Evolutionary conservation across 495 filamentous ascomycete species (phyloP), one percentile per base, ranked within the genome.

Genomic region (Aspergillus biplanus): DNA sequence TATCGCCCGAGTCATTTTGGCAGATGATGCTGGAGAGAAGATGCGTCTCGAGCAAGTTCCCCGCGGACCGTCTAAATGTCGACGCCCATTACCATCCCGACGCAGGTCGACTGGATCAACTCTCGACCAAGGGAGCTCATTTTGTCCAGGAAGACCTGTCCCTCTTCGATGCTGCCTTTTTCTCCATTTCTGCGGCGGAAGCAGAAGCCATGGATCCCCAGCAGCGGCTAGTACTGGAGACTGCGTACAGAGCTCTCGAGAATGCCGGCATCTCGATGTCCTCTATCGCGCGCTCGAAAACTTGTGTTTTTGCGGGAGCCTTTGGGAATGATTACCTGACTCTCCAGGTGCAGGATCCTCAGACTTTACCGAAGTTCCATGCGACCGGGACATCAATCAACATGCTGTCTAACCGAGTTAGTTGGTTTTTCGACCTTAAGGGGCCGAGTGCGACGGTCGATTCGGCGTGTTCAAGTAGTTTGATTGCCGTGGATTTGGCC

Each of bases 161-260:
- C 2, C 21, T 39, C 2, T 64, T 59, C 21, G 62, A 64, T 11
- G 39, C 50, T 5, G 8, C 18, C 7, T 64, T 64, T 56, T 64
- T 64, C 32, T 13, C 21, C 8, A 64, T 64, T 37, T 59, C 50
- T 21, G 37, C 50, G 8, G 48, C 32, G 1, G 56, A 64, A 32
- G 62, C 62, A 27, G 54, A 21, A 6, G 15, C 50, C 13, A 59
- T 64, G 56, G 62, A 64, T 16, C 62, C 62, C 7, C 62, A 80
- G 53, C 80, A 83, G 55, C 66, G 82, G 15, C 66, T 86, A 5
- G 67, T 86, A 11, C 75, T 91, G 6, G 88, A 90, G 65, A 70
- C 78, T 1, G 74, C 80, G 12, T 89, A 87, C 42, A 84, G 89
- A 59, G 82, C 79, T 0, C 68, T 90, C 9, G 87, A 90, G 32